Evolutionary conservation across 2,329 filamentous ascomycete species (phyloP).

Genomic region (Trichoderma sp.): DNA sequence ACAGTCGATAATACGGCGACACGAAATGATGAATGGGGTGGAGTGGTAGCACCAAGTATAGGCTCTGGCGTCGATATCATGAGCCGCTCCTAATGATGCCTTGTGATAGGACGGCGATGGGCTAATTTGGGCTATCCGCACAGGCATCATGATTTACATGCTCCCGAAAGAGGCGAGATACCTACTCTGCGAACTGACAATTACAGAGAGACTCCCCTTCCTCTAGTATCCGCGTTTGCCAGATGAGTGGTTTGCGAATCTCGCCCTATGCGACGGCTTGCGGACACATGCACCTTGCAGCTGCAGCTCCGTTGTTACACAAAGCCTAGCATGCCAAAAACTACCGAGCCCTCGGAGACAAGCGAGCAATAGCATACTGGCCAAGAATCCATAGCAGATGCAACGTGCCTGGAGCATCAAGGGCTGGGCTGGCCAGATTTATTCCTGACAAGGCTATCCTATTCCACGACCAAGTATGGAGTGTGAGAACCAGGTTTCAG

Average conservation of each 20-base stretch:
- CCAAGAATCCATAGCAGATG: neutral
- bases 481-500: neutral
- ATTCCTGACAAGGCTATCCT: conserved; percentile 13
- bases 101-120: neutral
- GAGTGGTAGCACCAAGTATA: conserved; percentile 1
- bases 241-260: neutral
- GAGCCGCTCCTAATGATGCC: neutral
- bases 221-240: conserved; percentile 11
- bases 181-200: conserved; percentile 5
- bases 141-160: neutral
- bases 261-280: conserved; percentile 9
- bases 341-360: neutral
- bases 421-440: neutral
- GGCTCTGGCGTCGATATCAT: neutral
- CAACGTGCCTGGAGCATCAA: conserved; percentile 4
- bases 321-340: neutral
- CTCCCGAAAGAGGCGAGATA: neutral
- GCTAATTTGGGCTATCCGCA: neutral
- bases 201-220: neutral
- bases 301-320: neutral
- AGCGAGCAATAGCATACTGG: neutral
- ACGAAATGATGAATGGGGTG: neutral
- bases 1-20: neutral
- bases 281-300: neutral
- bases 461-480: neutral